Base-by-base conservation (phyloP, 1,284 basidiomycete genomes). In the Leucoagaricus sp. region DNA sequence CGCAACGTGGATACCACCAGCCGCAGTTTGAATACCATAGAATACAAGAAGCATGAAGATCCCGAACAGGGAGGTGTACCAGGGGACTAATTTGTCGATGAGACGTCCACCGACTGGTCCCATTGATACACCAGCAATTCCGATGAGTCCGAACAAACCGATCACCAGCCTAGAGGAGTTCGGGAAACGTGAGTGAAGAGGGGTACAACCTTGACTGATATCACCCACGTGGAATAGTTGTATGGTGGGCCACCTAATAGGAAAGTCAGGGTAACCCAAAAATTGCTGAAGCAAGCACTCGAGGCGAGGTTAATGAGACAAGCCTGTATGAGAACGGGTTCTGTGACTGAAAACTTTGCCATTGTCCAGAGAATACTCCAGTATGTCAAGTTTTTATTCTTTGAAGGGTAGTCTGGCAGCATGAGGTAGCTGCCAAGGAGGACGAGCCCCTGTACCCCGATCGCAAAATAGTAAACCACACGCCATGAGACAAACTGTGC, bases 261-360 rank as follows among this genome's bases (percentile, higher is more conserved):
- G 71, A 90, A 91, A 0, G 89, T 91, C 57, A 89, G 66, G 3
- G 85, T 87, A 1, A 87, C 84, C 88, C 88, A 91, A 64, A 84
- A 87, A 59, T 75, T 78, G 8, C 73, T 75, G 65, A 86, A 87
- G 60, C 79, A 78, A 1, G 82, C 83, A 57, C 81, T 83, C 15
- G 80, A 81, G 4, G 78, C 76, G 17, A 84, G 70, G 51, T 81
- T 82, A 58, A 86, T 78, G 33, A 89, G 63, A 50, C 79, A 82
- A 0, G 77, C 78, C 64, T 90, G 87, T 15, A 89, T 75, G 28
- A 91, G 69, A 4, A 85, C 74, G 0, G 89, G 89, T 63, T 91
- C 89, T 0, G 85, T 89, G 48, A 84, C 71, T 0, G 83, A 74
- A 63, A 82, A 88, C 62, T 82, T 84, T n/a, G 68, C 83, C 87